Percentiles rank a stretch among this genome's conserved stretches.
phyloP scores from a whole-genome alignment of 2,329 filamentous ascomycete genomes.

The Celoporthe dispersa region DNA sequence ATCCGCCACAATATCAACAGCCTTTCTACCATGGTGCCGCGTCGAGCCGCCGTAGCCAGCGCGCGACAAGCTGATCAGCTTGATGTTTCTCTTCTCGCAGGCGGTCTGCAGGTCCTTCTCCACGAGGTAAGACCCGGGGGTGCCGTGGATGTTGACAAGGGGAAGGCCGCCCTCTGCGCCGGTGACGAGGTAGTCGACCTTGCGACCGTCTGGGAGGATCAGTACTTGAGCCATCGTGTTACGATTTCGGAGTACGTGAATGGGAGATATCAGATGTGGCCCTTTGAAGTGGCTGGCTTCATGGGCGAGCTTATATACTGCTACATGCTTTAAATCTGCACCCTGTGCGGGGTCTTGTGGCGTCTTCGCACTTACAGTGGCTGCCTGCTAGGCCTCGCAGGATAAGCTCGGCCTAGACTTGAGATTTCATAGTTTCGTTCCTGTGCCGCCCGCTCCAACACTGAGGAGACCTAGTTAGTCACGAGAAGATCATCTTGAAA shows the following conservation, averaged over 20 bases:
- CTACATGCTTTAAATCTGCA: background rate
- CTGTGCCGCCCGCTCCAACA: too few relatives aligned
- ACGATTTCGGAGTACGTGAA: background rate
- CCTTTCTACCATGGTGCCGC: conserved; percentile 15
- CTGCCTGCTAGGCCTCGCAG: background rate
- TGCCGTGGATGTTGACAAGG: conserved; percentile 24
- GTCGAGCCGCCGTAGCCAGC: conserved; percentile 26
- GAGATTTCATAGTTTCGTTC: background rate
- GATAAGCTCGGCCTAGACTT: background rate
- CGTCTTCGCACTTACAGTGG: background rate
- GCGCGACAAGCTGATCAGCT: conserved; percentile 23
- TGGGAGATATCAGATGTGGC: background rate
- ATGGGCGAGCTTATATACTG: too few relatives aligned
- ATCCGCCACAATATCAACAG: conserved; percentile 21
- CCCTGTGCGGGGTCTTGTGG: background rate
- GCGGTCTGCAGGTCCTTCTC: conserved; percentile 4
- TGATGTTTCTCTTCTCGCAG: conserved; percentile 21
- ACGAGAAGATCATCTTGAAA: too few relatives aligned
- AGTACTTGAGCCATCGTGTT: conserved; percentile 18
- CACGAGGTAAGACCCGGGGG: conserved; percentile 22
- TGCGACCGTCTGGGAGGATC: conserved; percentile 24
- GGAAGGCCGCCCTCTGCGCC: conserved; percentile 23
- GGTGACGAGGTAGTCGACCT: conserved; percentile 22
- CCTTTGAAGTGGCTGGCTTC: background rate
- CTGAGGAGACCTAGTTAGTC: too few relatives aligned